Evolutionary conservation across 2,329 filamentous ascomycete species (phyloP), one percentile per base, ranked within the genome.

Genomic region (Shiraia sp.): DNA sequence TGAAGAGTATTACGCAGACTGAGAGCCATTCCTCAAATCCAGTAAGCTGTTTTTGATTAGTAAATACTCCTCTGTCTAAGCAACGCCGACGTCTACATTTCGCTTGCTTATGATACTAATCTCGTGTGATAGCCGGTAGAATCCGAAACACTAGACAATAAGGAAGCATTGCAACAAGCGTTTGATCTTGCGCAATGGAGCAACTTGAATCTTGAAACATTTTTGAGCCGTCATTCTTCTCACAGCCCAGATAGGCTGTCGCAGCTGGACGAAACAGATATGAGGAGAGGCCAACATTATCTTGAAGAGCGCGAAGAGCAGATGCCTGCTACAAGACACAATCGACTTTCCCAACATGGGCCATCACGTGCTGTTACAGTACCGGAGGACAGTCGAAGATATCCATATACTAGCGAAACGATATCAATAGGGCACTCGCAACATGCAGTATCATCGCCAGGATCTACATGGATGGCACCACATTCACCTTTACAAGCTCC

Each of bases 391-490:
- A 43, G 14, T 36, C 53, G 53, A 50, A 48, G 53, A 29, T 46
- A 49, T 29, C 44, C 42, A 10, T 57, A 56, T 36, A 36, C 49
- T 7, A 49, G 27, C 33, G 58, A 59, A 10, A 43, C 45, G 19
- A 45, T 40, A 10, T 36, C 51, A 8, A 42, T 50, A 13, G 36
- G 37, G 1, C 51, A 47, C 30, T 62, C 59, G 10, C 56, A 59
- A 17, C 47, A 53, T 19, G 53, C 49, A 8, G 37, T 46, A 14
- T 73, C 72, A 53, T 79, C 80, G 17, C 79, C 78, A 4, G 66
- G 67, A 41, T 73, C 71, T 10, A 67, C 67, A 12, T 72, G 57
- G 30, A 45, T 55, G 42, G 51, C 47, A 32, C 51, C 54, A 6
- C 59, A 59, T 26, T 63, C 60, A 4, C 59, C 63, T 12, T 45